Conservation (phyloP, 2,329 filamentous ascomycete species). For the Beauveria australis region DNA sequence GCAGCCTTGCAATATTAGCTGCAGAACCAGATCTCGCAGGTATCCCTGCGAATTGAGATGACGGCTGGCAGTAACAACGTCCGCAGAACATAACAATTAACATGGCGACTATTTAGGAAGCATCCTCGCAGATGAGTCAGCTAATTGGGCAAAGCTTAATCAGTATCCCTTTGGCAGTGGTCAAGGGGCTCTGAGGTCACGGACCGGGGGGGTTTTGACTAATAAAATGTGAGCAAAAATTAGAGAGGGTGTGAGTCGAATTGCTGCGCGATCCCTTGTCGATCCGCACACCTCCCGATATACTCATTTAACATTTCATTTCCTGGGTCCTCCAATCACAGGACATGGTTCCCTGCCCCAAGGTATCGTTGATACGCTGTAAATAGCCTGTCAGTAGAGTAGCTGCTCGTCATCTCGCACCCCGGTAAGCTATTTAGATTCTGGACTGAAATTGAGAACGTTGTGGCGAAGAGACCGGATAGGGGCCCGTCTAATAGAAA, state of each 20-base stretch:
- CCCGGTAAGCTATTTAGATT: background rate
- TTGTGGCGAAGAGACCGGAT: background rate
- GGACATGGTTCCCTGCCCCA: background rate
- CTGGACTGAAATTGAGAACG: background rate
- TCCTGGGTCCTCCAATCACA: slow-evolving; percentile 4
- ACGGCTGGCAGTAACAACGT: background rate
- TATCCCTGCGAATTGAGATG: background rate
- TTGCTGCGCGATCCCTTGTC: background rate
- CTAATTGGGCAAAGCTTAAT: background rate
- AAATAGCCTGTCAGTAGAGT: background rate
- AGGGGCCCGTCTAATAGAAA: background rate
- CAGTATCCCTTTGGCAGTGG: background rate
- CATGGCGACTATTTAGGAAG: background rate
- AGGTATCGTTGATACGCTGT: background rate
- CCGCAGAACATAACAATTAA: background rate
- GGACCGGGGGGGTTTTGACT: too few relatives aligned
- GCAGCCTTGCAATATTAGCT: slow-evolving; percentile 6
- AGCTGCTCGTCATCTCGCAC: slow-evolving; percentile 9
- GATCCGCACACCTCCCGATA: background rate
- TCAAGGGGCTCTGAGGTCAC: too few relatives aligned
- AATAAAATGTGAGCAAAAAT: background rate
- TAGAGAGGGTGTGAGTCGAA: background rate
- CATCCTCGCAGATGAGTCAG: background rate
- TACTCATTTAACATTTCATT: slow-evolving; percentile 8
- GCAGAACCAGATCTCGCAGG: slow-evolving; percentile 3